These are phyloP conservation scores for Teunomyces gatunensis DNA, from an alignment of 805 yeast genomes.

Conservation along the genomic window DNA sequence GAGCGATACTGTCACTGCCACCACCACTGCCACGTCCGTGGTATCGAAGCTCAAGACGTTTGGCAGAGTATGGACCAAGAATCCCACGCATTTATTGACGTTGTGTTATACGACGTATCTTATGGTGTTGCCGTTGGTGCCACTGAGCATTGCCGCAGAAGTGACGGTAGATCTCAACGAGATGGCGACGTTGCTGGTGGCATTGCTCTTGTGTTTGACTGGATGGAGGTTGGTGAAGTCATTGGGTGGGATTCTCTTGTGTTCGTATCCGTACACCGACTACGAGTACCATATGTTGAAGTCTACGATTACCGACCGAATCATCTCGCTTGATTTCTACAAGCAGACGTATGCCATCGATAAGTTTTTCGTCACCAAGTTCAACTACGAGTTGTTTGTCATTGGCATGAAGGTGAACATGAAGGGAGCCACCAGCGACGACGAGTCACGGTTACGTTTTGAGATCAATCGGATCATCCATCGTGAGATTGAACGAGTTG, in stretches of 20 bases:
- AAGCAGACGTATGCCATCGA: conserved; percentile 48
- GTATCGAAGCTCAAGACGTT: conserved; percentile 10
- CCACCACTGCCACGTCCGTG: neutral
- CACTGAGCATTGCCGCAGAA: conserved; percentile 24
- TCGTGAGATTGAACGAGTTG: conserved; percentile 27
- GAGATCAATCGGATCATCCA: conserved; percentile 46
- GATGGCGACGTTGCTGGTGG: conserved; percentile 44
- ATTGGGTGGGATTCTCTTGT: conserved; percentile 50
- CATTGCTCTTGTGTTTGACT: conserved; percentile 43
- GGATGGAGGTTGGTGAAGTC: conserved; percentile 53
- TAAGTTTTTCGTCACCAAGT: conserved; percentile 54
- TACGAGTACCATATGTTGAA: conserved; percentile 36
- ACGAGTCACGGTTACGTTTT: conserved; percentile 55
- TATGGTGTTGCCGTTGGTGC: conserved; percentile 39
- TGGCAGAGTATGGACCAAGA: conserved; percentile 20
- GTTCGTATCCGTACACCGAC: conserved; percentile 50
- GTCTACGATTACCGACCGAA: conserved; percentile 40
- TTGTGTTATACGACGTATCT: conserved; percentile 41
- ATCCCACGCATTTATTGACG: conserved; percentile 49
- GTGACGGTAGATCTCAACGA: conserved; percentile 41
- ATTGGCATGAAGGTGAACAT: conserved; percentile 54
- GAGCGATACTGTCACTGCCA: neutral
- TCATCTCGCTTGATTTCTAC: conserved; percentile 51
- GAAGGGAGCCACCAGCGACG: conserved; percentile 72
- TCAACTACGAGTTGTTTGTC: conserved; percentile 58